Percentiles rank a stretch among this genome's conserved stretches.
phyloP scores from a whole-genome alignment of 2,329 filamentous ascomycete species.

The Sclerotiophoma versabilis region DNA sequence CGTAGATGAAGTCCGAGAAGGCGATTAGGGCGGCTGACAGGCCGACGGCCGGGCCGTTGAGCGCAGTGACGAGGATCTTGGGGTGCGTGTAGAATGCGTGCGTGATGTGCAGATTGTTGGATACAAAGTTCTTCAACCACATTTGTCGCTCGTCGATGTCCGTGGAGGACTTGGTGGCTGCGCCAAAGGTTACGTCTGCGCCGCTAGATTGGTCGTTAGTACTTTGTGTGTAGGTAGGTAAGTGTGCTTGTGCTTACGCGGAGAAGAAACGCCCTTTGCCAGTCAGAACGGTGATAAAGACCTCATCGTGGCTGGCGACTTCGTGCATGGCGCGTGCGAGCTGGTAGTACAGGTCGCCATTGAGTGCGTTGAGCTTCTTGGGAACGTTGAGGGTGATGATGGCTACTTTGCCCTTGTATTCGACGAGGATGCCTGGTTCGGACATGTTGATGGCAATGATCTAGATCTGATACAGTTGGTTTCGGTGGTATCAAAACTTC shows the following conservation, averaged over 20 bases:
- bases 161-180: slow-evolving; percentile 44
- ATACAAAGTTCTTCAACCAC: slow-evolving; percentile 75
- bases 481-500: background rate
- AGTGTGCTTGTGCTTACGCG: slow-evolving; percentile 65
- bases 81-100: slow-evolving; percentile 91
- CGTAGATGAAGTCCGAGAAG: slow-evolving; percentile 93
- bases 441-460: slow-evolving; percentile 38
- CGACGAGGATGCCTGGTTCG: slow-evolving; percentile 62
- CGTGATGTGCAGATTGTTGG: slow-evolving; percentile 88
- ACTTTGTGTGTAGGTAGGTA: background rate
- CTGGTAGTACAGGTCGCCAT: slow-evolving; percentile 75
- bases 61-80: slow-evolving; percentile 88
- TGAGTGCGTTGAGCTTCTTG: slow-evolving; percentile 86
- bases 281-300: slow-evolving; percentile 84
- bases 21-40: slow-evolving; percentile 83
- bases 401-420: slow-evolving; percentile 74
- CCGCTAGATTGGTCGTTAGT: slow-evolving; percentile 64
- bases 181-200: slow-evolving; percentile 73
- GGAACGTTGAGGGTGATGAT: slow-evolving; percentile 86
- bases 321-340: slow-evolving; percentile 77
- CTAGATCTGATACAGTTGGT: background rate
- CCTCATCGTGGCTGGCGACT: slow-evolving; percentile 78
- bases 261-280: slow-evolving; percentile 86
- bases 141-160: slow-evolving; percentile 56
- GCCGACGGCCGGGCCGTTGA: slow-evolving; percentile 91